phyloP scores from a whole-genome alignment of 495 filamentous ascomycete genomes.

The Aspergillus saccharolyticus region DNA sequence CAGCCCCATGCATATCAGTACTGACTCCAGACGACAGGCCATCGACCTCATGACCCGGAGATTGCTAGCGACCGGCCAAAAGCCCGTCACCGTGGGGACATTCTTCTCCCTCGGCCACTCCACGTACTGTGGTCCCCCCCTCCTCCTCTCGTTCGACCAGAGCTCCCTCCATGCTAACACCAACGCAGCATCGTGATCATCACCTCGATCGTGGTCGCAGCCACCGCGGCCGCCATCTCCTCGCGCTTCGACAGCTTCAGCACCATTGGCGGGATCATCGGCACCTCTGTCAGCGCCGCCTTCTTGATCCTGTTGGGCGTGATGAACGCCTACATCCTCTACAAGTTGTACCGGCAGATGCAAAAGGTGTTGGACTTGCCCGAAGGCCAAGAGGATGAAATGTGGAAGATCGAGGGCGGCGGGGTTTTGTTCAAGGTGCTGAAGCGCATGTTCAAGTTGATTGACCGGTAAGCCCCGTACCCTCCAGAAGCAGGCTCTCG shows the following conservation, averaged over 20 bases:
- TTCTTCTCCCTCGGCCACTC: conserved; percentile 94
- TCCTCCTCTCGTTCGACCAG: background rate
- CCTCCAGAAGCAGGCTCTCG: too few relatives aligned
- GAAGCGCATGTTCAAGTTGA: conserved; percentile 70
- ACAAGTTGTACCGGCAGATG: conserved; percentile 65
- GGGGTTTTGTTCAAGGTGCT: conserved; percentile 71
- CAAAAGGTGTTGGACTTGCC: conserved; percentile 49
- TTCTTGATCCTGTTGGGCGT: conserved; percentile 80
- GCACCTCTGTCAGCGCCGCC: conserved; percentile 70
- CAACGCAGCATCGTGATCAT: conserved; percentile 68
- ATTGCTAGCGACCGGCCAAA: conserved; percentile 79
- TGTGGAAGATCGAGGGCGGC: conserved; percentile 67
- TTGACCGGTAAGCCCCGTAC: conserved; percentile 53
- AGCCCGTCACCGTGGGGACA: conserved; percentile 89
- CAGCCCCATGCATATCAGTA: background rate
- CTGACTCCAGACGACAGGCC: conserved; percentile 41
- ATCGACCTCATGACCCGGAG: conserved; percentile 95
- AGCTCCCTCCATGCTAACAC: background rate
- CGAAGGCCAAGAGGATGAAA: conserved; percentile 50
- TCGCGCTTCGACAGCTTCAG: conserved; percentile 73
- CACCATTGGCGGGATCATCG: conserved; percentile 78
- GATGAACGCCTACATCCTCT: conserved; percentile 81
- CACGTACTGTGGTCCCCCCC: conserved; percentile 48
- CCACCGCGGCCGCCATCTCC: conserved; percentile 76
- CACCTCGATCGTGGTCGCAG: conserved; percentile 87